Evolutionary conservation across 345 rosid genomes (phyloP).

Genomic region (Lagerstroemia speciosa): DNA sequence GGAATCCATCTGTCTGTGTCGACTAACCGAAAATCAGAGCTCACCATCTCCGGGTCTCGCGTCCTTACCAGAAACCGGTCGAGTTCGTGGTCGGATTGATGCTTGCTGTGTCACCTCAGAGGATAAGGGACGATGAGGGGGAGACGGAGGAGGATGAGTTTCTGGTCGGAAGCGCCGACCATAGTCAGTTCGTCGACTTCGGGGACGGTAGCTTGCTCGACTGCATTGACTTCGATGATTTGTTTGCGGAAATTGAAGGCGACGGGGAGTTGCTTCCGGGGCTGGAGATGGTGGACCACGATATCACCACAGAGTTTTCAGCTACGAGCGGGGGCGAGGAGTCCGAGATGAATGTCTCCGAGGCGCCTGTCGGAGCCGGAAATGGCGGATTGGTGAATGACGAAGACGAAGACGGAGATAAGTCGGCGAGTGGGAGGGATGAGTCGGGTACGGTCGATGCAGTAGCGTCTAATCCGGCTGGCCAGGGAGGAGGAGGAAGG

Average conservation of each 20-base stretch:
- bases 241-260: conserved; percentile 39
- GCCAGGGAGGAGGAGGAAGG: conserved; percentile 28
- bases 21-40: neutral
- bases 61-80: neutral
- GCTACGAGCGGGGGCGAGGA: conserved; percentile 41
- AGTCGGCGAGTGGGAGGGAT: conserved; percentile 7
- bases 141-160: conserved; percentile 20
- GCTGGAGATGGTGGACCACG: conserved; percentile 56
- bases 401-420: conserved; percentile 26
- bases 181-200: conserved; percentile 36
- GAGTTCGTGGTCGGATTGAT: neutral
- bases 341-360: conserved; percentile 22
- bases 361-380: conserved; percentile 7
- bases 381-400: conserved; percentile 3
- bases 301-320: conserved; percentile 39
- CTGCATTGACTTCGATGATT: conserved; percentile 68
- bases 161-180: conserved; percentile 13
- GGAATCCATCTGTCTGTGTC: no score
- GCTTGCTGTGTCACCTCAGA: neutral
- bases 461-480: neutral
- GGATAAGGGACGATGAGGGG: neutral
- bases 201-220: conserved; percentile 37
- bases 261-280: conserved; percentile 52
- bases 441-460: neutral
- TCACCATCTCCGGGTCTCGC: neutral